Evolutionary conservation across 2,329 filamentous ascomycete species (phyloP).

Genomic region (Scopulariopsis brevicaulis): DNA sequence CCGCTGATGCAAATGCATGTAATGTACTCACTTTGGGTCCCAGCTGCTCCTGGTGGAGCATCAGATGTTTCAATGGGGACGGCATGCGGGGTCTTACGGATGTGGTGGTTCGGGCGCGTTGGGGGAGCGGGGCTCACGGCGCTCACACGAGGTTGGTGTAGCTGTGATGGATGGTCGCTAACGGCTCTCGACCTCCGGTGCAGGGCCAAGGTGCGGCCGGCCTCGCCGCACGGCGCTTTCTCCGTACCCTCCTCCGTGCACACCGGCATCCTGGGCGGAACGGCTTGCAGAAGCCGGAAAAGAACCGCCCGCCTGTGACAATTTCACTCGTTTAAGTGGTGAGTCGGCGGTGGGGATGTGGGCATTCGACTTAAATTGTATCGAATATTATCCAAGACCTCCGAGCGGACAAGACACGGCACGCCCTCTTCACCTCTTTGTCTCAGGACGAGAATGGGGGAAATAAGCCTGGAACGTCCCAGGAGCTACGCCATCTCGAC

Average conservation of each 20-base stretch:
- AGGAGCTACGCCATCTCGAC: background rate
- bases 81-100: background rate
- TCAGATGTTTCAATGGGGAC: background rate
- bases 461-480: background rate
- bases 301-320: too few species aligned
- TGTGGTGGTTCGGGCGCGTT: background rate
- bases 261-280: too few species aligned
- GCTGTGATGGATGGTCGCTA: background rate
- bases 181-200: background rate
- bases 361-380: too few species aligned
- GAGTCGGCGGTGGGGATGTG: too few species aligned
- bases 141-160: background rate
- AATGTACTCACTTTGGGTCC: background rate
- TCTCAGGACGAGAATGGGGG: too few species aligned
- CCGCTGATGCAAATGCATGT: too few species aligned
- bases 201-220: background rate
- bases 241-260: background rate
- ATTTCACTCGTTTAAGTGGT: too few species aligned
- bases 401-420: too few species aligned
- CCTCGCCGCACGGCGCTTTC: background rate
- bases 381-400: too few species aligned
- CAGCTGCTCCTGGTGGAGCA: background rate
- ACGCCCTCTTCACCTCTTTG: too few species aligned
- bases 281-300: too few species aligned
- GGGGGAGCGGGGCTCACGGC: background rate